A percentile compares a stretch with the other conserved stretches of the same genome.
These are phyloP conservation scores for Arctium lappa DNA, from an alignment of 129 eudicot species.

Conservation along the genomic window DNA sequence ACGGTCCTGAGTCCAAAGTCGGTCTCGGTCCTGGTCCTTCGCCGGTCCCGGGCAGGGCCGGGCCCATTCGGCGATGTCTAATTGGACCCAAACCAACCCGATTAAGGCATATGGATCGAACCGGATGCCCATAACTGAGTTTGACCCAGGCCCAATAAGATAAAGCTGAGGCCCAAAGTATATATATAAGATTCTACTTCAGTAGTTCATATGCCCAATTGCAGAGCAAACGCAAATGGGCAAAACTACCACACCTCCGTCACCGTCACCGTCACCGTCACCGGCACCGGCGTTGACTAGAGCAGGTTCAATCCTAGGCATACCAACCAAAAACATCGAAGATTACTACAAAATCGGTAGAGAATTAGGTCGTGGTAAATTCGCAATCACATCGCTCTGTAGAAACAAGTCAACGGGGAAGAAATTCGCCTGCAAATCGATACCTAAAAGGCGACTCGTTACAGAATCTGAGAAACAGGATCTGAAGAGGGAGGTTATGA, in stretches of 20 bases:
- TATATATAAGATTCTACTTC: background rate
- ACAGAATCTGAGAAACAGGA: slow-evolving; percentile 66
- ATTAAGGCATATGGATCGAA: too few species aligned
- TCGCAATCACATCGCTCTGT: slow-evolving; percentile 65
- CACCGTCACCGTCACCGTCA: background rate
- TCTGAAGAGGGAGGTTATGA: slow-evolving; percentile 61
- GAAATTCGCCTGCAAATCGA: slow-evolving; percentile 76
- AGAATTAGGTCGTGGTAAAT: slow-evolving; percentile 70
- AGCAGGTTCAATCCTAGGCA: slow-evolving; percentile 50
- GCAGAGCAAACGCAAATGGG: slow-evolving; percentile 37
- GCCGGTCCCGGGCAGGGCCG: too few species aligned
- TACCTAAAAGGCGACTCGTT: slow-evolving; percentile 61
- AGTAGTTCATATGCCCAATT: background rate
- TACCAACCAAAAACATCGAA: slow-evolving; percentile 38
- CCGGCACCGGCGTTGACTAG: slow-evolving; percentile 25
- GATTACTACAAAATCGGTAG: slow-evolving; percentile 42
- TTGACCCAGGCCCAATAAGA: too few species aligned
- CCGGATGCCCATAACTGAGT: too few species aligned
- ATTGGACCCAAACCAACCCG: too few species aligned
- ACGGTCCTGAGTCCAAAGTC: too few species aligned
- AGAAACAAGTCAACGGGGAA: slow-evolving; percentile 43
- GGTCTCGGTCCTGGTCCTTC: too few species aligned
- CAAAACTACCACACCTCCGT: background rate
- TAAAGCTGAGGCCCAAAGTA: background rate
- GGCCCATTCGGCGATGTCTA: too few species aligned